Conservation (phyloP, 768 basidiomycete genomes). For the Dioszegia aurantiaca region DNA sequence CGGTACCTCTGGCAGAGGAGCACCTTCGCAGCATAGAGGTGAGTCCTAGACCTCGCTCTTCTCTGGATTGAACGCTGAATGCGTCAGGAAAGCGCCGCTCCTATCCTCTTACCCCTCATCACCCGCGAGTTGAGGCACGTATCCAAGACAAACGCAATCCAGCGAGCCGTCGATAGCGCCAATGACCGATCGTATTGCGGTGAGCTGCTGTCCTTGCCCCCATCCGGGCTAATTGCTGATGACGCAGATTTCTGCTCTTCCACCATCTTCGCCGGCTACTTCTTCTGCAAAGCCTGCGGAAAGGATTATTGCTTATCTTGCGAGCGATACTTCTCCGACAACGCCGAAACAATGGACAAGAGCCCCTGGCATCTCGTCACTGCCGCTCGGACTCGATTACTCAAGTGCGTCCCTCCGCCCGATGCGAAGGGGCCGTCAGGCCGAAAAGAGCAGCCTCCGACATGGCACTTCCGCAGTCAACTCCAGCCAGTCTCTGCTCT, state of each 20-base stretch:
- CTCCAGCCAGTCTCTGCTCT: constrained; percentile 83
- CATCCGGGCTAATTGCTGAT: constrained; percentile 4
- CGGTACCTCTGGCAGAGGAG: constrained; percentile 19
- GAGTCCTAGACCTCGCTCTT: constrained; percentile 3
- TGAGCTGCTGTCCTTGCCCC: constrained; percentile 18
- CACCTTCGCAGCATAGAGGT: constrained; percentile 40
- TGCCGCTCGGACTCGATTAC: constrained; percentile 30
- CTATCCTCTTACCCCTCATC: constrained; percentile 41
- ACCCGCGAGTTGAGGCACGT: constrained; percentile 43
- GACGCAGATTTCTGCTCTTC: constrained; percentile 86
- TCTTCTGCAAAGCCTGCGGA: constrained; percentile 88
- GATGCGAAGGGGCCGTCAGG: not conserved
- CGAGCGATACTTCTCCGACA: constrained; percentile 64
- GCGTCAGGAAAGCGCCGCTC: constrained; percentile 38
- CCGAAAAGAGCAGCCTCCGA: constrained; percentile 1
- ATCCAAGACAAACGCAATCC: constrained; percentile 32
- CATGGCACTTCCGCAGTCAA: constrained; percentile 28
- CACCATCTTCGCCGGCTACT: constrained; percentile 82
- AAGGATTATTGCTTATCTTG: constrained; percentile 86
- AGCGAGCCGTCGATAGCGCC: constrained; percentile 36
- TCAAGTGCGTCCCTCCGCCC: constrained; percentile 16
- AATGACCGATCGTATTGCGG: constrained; percentile 42
- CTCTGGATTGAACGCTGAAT: not conserved
- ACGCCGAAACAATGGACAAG: constrained; percentile 21
- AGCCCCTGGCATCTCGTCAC: constrained; percentile 37